phyloP scores from a whole-genome alignment of 2,329 filamentous ascomycete genomes.

The Beauveria rudraprayagi region DNA sequence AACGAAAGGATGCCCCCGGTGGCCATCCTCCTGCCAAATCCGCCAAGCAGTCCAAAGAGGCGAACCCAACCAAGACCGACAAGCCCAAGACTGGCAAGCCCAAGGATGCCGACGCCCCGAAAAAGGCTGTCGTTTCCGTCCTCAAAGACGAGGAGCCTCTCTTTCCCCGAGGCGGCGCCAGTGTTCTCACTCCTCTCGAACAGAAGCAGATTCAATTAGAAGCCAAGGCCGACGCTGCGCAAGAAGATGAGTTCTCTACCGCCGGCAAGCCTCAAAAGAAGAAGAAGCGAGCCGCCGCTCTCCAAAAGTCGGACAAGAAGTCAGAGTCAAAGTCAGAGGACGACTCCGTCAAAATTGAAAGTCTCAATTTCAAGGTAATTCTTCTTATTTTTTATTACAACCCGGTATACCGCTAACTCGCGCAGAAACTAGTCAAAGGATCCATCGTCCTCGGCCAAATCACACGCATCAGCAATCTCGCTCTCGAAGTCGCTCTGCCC shows the following conservation, averaged over 20 bases:
- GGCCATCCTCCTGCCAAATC: slow-evolving; percentile 41
- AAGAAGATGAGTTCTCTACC: slow-evolving; percentile 65
- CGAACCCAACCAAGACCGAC: slow-evolving; percentile 40
- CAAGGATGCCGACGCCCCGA: slow-evolving; percentile 19
- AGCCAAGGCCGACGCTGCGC: slow-evolving; percentile 83
- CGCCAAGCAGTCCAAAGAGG: slow-evolving; percentile 37
- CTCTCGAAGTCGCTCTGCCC: slow-evolving; percentile 74
- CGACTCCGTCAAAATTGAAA: slow-evolving; percentile 65
- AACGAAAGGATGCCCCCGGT: slow-evolving; percentile 50
- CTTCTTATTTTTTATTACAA: background rate
- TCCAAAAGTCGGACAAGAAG: slow-evolving; percentile 45
- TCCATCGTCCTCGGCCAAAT: slow-evolving; percentile 85
- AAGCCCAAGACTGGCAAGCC: slow-evolving; percentile 3
- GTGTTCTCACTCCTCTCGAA: slow-evolving; percentile 83
- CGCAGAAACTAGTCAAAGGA: slow-evolving; percentile 71
- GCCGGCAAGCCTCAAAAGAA: slow-evolving; percentile 37
- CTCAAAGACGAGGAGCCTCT: slow-evolving; percentile 74
- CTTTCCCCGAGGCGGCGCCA: slow-evolving; percentile 88
- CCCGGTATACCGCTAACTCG: slow-evolving; percentile 4
- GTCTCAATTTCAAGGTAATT: slow-evolving; percentile 77
- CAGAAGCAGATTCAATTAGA: slow-evolving; percentile 94
- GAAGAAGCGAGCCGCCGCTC: slow-evolving; percentile 50
- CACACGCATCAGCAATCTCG: slow-evolving; percentile 68
- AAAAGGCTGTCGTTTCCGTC: slow-evolving; percentile 33
- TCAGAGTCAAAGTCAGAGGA: slow-evolving; percentile 38